These are phyloP conservation scores for Stephanodiscus triporus DNA, from an alignment of 108 stramenopile genomes.

Conservation along the genomic window DNA sequence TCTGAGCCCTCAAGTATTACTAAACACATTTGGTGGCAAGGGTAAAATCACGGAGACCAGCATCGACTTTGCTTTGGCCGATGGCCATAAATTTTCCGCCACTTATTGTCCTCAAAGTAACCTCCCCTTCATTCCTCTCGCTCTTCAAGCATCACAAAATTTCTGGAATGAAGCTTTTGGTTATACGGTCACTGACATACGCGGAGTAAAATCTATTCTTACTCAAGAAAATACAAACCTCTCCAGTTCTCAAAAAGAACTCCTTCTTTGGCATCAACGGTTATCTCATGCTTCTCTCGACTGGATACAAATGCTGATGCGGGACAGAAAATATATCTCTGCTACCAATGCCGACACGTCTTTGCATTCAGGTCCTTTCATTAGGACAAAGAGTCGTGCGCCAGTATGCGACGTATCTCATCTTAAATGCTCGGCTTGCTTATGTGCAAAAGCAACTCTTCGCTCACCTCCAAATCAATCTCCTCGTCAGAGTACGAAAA, in stretches of 20 bases:
- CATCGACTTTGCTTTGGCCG: neutral
- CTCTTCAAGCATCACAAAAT: neutral
- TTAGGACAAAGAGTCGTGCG: no score
- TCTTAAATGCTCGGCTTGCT: no score
- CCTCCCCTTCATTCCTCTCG: neutral
- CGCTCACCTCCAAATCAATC: neutral
- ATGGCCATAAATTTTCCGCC: neutral
- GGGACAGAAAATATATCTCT: neutral
- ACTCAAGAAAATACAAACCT: neutral
- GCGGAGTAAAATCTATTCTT: neutral
- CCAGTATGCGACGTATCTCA: neutral
- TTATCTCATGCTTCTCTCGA: no score
- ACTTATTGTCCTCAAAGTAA: neutral
- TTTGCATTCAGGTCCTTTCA: neutral
- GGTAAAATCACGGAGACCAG: neutral
- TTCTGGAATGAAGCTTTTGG: no score
- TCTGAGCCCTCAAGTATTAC: no score
- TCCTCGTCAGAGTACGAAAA: neutral
- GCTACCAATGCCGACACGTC: neutral
- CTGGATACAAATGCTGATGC: neutral
- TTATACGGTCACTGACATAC: neutral
- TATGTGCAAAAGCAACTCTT: no score
- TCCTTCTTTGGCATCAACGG: constrained; percentile 8
- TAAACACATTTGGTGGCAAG: neutral
- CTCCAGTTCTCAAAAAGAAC: neutral